Conservation (phyloP, 108 stramenopile genomes). For the Chaetoceros tenuissimus region DNA sequence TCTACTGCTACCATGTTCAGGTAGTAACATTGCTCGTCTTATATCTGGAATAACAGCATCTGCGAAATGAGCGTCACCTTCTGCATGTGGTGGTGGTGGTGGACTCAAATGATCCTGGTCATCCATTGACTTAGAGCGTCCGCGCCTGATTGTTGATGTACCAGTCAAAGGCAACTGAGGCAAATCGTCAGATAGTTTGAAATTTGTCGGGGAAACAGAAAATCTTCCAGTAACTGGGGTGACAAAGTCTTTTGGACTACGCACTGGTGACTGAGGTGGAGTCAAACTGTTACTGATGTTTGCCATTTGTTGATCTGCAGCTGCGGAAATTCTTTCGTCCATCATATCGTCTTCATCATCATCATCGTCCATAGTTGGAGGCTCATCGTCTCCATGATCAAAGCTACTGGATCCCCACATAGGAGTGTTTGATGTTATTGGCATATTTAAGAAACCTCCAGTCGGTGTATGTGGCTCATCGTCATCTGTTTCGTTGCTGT, state of each 20-base stretch:
- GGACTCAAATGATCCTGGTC: slow-evolving; percentile 13
- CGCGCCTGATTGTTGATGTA: slow-evolving; percentile 6
- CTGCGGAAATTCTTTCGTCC: background rate
- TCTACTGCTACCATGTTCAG: slow-evolving; percentile 41
- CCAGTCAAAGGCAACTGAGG: slow-evolving; percentile 12
- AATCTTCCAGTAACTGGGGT: slow-evolving; percentile 11
- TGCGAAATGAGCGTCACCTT: slow-evolving; percentile 18
- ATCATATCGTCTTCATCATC: slow-evolving; percentile 13
- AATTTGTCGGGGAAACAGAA: background rate
- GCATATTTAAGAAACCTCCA: no score
- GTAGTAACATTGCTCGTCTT: slow-evolving; percentile 54
- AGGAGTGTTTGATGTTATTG: no score
- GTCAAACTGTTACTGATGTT: slow-evolving; percentile 14
- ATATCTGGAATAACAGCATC: slow-evolving; percentile 34
- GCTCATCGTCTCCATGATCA: background rate
- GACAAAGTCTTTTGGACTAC: background rate
- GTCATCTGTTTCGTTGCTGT: slow-evolving; percentile 23
- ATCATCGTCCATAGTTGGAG: slow-evolving; percentile 39
- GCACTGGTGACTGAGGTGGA: slow-evolving; percentile 46
- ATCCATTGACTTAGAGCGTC: slow-evolving; percentile 37
- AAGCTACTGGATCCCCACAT: no score
- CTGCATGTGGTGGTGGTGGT: background rate
- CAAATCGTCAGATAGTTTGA: slow-evolving; percentile 4
- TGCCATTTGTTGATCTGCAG: slow-evolving; percentile 4
- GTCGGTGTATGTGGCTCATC: no score